These are phyloP conservation scores for Diospyros kaki DNA, from an alignment of 148 eudicot genomes.

Conservation along the genomic window DNA sequence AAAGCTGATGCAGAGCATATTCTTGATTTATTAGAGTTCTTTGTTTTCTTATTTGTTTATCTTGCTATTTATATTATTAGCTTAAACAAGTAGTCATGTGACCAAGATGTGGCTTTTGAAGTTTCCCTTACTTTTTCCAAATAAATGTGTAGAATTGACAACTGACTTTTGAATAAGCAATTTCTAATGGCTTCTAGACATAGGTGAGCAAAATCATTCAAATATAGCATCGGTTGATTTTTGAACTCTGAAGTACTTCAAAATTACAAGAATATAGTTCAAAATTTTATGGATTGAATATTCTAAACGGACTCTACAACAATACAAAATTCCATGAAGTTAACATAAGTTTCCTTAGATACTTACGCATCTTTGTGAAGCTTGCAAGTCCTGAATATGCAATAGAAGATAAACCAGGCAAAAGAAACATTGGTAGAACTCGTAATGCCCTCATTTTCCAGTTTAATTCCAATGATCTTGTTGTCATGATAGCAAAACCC, in stretches of 20 bases:
- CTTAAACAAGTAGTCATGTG: too few species aligned
- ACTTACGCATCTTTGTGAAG: slow-evolving; percentile 70
- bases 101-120: too few species aligned
- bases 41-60: too few species aligned
- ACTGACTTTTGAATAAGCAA: too few species aligned
- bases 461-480: slow-evolving; percentile 54
- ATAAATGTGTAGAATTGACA: too few species aligned
- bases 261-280: not conserved
- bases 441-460: slow-evolving; percentile 85
- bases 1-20: too few species aligned
- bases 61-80: too few species aligned
- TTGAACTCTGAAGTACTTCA: not conserved
- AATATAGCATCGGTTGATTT: not conserved
- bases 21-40: too few species aligned
- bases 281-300: not conserved
- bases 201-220: not conserved
- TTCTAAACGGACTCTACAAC: not conserved
- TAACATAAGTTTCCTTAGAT: not conserved
- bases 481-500: slow-evolving; percentile 79
- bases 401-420: slow-evolving; percentile 59
- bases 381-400: slow-evolving; percentile 49
- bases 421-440: slow-evolving; percentile 86
- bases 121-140: too few species aligned
- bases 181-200: too few species aligned
- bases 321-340: not conserved